phyloP scores from a whole-genome alignment of 148 eudicot species.

The Rhododendron ferrugineum region DNA sequence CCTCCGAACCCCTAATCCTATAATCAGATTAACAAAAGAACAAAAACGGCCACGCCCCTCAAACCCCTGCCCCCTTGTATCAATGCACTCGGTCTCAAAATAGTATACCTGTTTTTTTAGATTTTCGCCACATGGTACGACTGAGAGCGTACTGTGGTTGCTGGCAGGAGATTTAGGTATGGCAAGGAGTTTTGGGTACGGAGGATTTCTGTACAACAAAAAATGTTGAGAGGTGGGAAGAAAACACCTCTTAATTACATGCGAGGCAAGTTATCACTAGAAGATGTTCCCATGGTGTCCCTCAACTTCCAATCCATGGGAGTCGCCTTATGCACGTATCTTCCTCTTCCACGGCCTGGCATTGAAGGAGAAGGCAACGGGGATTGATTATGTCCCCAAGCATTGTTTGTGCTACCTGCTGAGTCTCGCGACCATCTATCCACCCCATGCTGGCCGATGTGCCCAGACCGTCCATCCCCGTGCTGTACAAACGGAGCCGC shows the following conservation, averaged over 20 bases:
- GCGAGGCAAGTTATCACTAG: not conserved
- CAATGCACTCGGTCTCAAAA: not conserved
- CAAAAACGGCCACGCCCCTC: not conserved
- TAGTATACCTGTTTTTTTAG: not conserved
- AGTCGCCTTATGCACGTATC: not conserved
- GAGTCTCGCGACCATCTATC: not conserved
- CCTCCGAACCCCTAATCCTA: too few relatives aligned
- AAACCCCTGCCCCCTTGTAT: not conserved
- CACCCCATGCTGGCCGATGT: not conserved
- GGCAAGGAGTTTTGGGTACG: not conserved
- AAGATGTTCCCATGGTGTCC: not conserved
- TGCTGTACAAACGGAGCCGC: not conserved
- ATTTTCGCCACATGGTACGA: not conserved
- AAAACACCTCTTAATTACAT: not conserved
- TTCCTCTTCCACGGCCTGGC: not conserved
- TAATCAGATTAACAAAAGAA: too few relatives aligned
- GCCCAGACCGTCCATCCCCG: not conserved
- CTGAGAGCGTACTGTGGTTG: not conserved
- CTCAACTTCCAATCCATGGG: not conserved
- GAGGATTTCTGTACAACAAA: not conserved
- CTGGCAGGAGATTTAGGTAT: too few relatives aligned
- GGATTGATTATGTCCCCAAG: not conserved
- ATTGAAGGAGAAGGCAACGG: not conserved
- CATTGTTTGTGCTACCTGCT: not conserved
- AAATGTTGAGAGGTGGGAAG: not conserved